Percentiles rank a stretch among this genome's conserved stretches.
phyloP scores from a whole-genome alignment of 2,329 filamentous ascomycete species.

The Ophiostoma angusticollis region DNA sequence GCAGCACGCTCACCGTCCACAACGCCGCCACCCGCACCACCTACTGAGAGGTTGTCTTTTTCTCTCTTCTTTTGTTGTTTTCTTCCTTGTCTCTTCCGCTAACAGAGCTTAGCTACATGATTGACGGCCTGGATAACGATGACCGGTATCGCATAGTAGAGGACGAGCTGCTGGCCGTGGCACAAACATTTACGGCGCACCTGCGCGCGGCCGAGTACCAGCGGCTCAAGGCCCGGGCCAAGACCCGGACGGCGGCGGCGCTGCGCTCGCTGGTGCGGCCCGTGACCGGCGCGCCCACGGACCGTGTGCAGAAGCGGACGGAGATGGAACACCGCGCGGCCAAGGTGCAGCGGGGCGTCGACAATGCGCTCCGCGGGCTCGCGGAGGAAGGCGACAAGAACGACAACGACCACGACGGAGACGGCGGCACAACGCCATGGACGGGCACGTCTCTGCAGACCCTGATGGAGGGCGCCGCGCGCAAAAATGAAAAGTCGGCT shows the following conservation, averaged over 20 bases:
- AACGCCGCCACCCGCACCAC: constrained; percentile 20
- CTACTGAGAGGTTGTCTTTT: constrained; percentile 16
- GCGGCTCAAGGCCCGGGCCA: constrained; percentile 47
- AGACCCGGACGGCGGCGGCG: constrained; percentile 37
- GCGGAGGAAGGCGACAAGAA: not conserved
- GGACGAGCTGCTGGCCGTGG: constrained; percentile 59
- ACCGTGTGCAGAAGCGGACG: constrained; percentile 18
- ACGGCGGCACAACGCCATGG: constrained; percentile 20
- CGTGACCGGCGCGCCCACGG: constrained; percentile 29
- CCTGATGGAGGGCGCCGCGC: constrained; percentile 26
- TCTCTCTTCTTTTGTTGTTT: not conserved
- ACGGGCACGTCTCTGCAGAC: constrained; percentile 27
- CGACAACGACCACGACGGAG: constrained; percentile 18
- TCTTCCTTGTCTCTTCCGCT: no score
- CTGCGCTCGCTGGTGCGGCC: constrained; percentile 40
- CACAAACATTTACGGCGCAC: constrained; percentile 58
- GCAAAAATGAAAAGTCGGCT: constrained; percentile 19
- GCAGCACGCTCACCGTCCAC: constrained; percentile 20
- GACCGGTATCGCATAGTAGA: constrained; percentile 73
- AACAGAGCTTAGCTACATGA: constrained; percentile 42
- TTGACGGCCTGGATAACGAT: constrained; percentile 49
- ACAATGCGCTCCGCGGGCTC: constrained; percentile 9
- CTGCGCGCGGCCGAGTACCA: constrained; percentile 68
- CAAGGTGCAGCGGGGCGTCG: constrained; percentile 25
- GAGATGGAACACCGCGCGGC: constrained; percentile 24